These are phyloP conservation scores for Fusarium sp. DNA, from an alignment of 2,329 filamentous ascomycete species.

Conservation along the genomic window DNA sequence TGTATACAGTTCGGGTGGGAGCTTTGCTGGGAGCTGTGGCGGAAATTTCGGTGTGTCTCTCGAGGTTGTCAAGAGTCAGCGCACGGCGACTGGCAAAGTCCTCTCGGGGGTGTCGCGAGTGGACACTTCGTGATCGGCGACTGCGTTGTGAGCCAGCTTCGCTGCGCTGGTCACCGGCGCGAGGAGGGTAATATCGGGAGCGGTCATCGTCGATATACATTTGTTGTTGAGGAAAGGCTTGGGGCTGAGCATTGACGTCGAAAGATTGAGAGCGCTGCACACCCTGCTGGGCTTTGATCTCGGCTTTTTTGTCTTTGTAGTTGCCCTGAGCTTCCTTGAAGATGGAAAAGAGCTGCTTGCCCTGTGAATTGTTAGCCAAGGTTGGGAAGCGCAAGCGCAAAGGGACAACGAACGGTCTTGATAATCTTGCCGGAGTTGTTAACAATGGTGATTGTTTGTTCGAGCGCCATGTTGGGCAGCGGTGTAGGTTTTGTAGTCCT, in stretches of 20 bases:
- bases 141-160: conserved; percentile 56
- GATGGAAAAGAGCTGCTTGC: conserved; percentile 87
- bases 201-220: conserved; percentile 44
- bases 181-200: conserved; percentile 50
- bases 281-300: conserved; percentile 74
- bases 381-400: not conserved
- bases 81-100: conserved; percentile 49
- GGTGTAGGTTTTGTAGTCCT: conserved; percentile 11
- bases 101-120: conserved; percentile 44
- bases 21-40: conserved; percentile 57
- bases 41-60: conserved; percentile 63
- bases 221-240: conserved; percentile 13
- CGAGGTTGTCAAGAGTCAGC: conserved; percentile 64
- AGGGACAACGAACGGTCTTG: conserved; percentile 74
- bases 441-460: conserved; percentile 86
- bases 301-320: conserved; percentile 88
- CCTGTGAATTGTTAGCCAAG: conserved; percentile 61
- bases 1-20: conserved; percentile 53
- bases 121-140: conserved; percentile 51
- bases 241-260: conserved; percentile 51
- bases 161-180: conserved; percentile 46
- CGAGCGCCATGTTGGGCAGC: conserved; percentile 53
- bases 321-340: conserved; percentile 92
- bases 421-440: conserved; percentile 92
- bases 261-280: conserved; percentile 70